These are phyloP conservation scores for Auxenochlorella pyrenoidosa DNA, from an alignment of 139 green algal genomes.

Conservation along the genomic window DNA sequence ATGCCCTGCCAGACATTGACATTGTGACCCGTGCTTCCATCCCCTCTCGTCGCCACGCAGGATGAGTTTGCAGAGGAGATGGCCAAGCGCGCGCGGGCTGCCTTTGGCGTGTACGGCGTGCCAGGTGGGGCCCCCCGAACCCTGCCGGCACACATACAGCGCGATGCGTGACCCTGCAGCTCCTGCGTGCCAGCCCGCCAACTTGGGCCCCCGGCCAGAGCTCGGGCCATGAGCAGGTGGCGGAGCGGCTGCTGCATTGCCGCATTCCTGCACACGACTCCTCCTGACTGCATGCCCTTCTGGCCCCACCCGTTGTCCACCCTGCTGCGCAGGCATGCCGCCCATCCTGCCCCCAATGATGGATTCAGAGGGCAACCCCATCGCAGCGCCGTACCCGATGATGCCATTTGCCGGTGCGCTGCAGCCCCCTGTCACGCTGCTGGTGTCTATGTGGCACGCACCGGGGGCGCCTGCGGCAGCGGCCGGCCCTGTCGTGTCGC, in stretches of 20 bases:
- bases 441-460: neutral
- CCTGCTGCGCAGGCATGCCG: neutral
- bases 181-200: too few species aligned
- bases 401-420: neutral
- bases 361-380: slow-evolving; percentile 2
- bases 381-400: neutral
- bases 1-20: too few species aligned
- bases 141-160: too few species aligned
- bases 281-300: neutral
- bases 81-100: slow-evolving; percentile 28
- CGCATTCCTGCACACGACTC: too few species aligned
- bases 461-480: neutral
- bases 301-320: neutral
- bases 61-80: slow-evolving; percentile 44
- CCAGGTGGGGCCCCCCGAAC: neutral
- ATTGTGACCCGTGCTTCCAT: too few species aligned
- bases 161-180: neutral
- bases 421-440: neutral
- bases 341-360: slow-evolving; percentile 9
- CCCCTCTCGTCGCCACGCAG: neutral
- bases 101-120: slow-evolving; percentile 25
- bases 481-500: neutral
- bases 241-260: too few species aligned
- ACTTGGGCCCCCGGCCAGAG: too few species aligned
- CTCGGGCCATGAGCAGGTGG: too few species aligned